Evolutionary conservation across 495 filamentous ascomycete species (phyloP), one percentile per base, ranked within the genome.

Genomic region (Penicillium goetzii): DNA sequence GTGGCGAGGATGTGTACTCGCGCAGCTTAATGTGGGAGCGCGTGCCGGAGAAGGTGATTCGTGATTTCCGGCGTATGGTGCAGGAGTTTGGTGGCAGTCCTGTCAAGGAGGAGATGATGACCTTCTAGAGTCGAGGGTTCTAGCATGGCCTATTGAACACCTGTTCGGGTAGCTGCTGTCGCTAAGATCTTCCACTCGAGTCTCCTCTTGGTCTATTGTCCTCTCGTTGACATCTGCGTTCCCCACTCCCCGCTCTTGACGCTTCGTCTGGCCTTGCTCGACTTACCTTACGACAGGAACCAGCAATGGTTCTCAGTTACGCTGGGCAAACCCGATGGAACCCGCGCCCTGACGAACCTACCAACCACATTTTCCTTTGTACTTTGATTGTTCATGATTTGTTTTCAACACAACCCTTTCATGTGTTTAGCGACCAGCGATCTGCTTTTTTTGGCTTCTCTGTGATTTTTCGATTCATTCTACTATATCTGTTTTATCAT

Each of bases 11-110:
- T 69, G 91, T 97, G 45, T 97, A 98, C 78, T 95, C 92, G 30
- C 84, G 94, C 32, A 95, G 91, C 54, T 84, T 99, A 61, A 88
- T 99, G 68, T 97, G 93, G 93, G 93, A 97, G 69, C 89, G 90
- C 72, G 91, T 99, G 63, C 92, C 96, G 50, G 81, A 87, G 64
- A 92, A 99, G 70, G 91, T 97, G 50, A 93, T 99, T 56, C 86
- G 88, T 61, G 91, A 94, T 76, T 99, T 98, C 79, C 90, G 89
- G 68, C 88, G 90, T 71, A 91, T 97, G 87, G 91, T 95, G 62
- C 85, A 75, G 83, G 89, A 80, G 38, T 82, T 69, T 56, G 78
- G 78, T 49, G 76, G 72, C 4, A 28, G 64, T 10, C 72, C 77
- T 4, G 68, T 78, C 17, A 79, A 80, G 61, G 72, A 76, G 58